Evolutionary conservation across 306 rosid species (phyloP).

Genomic region (Ziziphus jujuba): DNA sequence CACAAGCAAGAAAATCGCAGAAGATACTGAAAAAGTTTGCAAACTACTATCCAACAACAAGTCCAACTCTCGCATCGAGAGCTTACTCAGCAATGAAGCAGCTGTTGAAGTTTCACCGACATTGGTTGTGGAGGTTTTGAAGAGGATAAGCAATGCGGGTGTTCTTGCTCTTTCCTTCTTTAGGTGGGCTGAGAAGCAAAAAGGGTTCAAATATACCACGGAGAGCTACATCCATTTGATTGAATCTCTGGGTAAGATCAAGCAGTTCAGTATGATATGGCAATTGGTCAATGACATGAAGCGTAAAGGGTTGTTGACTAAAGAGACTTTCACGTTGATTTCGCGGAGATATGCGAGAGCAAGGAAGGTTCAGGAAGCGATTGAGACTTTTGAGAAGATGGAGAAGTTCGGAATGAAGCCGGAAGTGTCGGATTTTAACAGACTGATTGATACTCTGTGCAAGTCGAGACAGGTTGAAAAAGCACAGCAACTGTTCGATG

Average conservation of each 20-base stretch:
- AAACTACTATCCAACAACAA: conserved; percentile 34
- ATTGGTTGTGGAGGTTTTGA: conserved; percentile 55
- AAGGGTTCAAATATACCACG: conserved; percentile 51
- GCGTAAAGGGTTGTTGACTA: conserved; percentile 38
- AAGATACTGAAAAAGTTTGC: conserved; percentile 41
- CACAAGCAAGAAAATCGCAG: conserved; percentile 7
- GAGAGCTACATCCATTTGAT: conserved; percentile 63
- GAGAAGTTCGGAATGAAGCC: conserved; percentile 57
- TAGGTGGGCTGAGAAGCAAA: conserved; percentile 73
- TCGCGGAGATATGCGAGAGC: conserved; percentile 68
- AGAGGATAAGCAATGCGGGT: conserved; percentile 76
- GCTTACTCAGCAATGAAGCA: conserved; percentile 32
- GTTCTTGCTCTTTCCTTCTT: conserved; percentile 73
- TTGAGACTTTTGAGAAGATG: conserved; percentile 70
- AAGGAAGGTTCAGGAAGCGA: conserved; percentile 54
- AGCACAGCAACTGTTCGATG: conserved; percentile 82
- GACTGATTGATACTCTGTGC: conserved; percentile 60
- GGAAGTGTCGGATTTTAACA: conserved; percentile 59
- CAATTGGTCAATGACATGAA: conserved; percentile 74
- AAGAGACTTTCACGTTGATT: conserved; percentile 64
- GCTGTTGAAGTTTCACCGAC: conserved; percentile 41
- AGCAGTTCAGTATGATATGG: conserved; percentile 78
- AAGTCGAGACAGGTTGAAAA: conserved; percentile 56
- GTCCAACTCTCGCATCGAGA: conserved; percentile 32
- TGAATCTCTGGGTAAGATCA: conserved; percentile 80